Percentiles rank a stretch among this genome's conserved stretches.
Conservation (phyloP, 768 basidiomycete genomes). For the Tubosaeta sp. region DNA sequence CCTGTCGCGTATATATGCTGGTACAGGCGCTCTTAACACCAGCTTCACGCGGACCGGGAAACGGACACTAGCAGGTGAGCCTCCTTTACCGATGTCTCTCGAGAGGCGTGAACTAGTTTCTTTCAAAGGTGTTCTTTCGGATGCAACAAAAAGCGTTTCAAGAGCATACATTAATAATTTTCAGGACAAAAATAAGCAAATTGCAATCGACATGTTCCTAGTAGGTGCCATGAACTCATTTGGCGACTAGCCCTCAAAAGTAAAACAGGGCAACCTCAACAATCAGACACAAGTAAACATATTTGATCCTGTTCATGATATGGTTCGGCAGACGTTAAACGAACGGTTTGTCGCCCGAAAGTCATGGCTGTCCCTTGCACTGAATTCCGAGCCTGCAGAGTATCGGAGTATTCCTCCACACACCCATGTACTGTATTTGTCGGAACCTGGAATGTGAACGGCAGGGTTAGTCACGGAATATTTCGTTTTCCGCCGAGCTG, state of each 20-base stretch:
- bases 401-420: conserved; percentile 80
- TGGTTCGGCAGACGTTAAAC: conserved; percentile 67
- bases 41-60: conserved; percentile 95
- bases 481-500: conserved; percentile 5
- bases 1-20: conserved; percentile 90
- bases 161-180: conserved; percentile 98
- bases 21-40: conserved; percentile 90
- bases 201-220: conserved; percentile 93
- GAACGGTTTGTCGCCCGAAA: conserved; percentile 47
- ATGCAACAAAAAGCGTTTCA: conserved; percentile 94
- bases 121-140: conserved; percentile 74
- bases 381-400: conserved; percentile 36
- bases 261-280: conserved; percentile 80
- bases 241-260: conserved; percentile 1
- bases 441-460: conserved; percentile 97
- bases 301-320: conserved; percentile 91
- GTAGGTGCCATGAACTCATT: conserved; percentile 40
- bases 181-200: conserved; percentile 91
- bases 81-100: neutral
- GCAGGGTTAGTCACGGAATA: conserved; percentile 51
- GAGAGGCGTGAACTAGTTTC: conserved; percentile 1
- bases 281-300: conserved; percentile 85
- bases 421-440: conserved; percentile 71
- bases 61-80: conserved; percentile 78
- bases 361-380: neutral